Conservation (phyloP, 257 asterid species). For the Primulina huaijiensis region DNA sequence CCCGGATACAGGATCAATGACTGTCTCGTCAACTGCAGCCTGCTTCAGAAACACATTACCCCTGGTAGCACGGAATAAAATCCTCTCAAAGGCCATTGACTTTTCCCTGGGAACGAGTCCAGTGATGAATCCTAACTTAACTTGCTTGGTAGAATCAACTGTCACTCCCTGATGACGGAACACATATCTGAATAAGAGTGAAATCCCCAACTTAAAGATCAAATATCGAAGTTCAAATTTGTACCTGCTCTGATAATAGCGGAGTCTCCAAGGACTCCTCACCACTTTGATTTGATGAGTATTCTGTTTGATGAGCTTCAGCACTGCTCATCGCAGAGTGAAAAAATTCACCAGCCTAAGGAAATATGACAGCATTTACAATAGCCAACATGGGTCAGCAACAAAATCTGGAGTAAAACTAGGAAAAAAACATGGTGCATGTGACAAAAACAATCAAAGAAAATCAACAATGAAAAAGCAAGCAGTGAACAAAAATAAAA, state of each 20-base stretch:
- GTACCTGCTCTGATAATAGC: constrained; percentile 68
- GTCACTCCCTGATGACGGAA: constrained; percentile 47
- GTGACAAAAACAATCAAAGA: neutral
- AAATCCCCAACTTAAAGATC: constrained; percentile 20
- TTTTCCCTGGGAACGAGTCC: constrained; percentile 96
- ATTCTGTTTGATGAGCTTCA: constrained; percentile 71
- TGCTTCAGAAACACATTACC: constrained; percentile 92
- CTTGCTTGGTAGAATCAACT: constrained; percentile 84
- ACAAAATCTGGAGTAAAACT: constrained; percentile 1
- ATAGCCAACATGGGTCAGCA: constrained; percentile 20
- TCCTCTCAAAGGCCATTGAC: constrained; percentile 94
- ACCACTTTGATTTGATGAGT: constrained; percentile 61
- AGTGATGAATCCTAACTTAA: constrained; percentile 76
- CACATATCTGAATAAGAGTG: constrained; percentile 18
- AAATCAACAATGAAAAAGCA: neutral
- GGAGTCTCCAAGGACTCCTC: constrained; percentile 94
- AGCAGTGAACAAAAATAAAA: constrained; percentile 6
- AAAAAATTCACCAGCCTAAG: constrained; percentile 87
- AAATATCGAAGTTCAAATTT: constrained; percentile 18
- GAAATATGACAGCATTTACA: constrained; percentile 5
- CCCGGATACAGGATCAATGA: constrained; percentile 86
- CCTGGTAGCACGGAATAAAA: constrained; percentile 96
- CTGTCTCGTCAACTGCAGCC: constrained; percentile 70
- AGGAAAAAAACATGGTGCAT: neutral
- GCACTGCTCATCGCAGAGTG: constrained; percentile 79